A percentile compares a stretch with the other conserved stretches of the same genome.
Conservation (phyloP, 208 protist species). For the Lotmaria passim region DNA sequence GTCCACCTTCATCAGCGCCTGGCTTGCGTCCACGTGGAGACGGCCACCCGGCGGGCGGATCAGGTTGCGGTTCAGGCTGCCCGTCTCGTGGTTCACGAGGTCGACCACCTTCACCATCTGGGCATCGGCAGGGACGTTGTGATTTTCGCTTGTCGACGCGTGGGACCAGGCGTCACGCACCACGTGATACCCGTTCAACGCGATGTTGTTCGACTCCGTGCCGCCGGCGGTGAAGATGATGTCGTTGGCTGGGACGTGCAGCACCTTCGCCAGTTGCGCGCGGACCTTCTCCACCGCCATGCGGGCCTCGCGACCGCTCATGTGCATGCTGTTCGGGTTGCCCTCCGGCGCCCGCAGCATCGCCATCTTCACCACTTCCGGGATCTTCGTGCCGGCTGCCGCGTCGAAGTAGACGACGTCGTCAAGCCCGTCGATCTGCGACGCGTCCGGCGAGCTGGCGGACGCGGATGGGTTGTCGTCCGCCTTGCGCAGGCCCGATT, state of each 20-base stretch:
- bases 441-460: not conserved
- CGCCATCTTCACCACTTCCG: constrained; percentile 48
- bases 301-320: constrained; percentile 68
- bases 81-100: constrained; percentile 84
- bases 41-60: constrained; percentile 54
- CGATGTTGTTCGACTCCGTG: constrained; percentile 86
- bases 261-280: constrained; percentile 44
- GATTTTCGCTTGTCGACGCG: constrained; percentile 52
- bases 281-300: constrained; percentile 80
- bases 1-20: constrained; percentile 73
- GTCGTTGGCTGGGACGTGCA: constrained; percentile 67
- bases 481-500: constrained; percentile 38
- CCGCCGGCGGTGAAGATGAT: constrained; percentile 85
- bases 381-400: constrained; percentile 69
- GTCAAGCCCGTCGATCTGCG: constrained; percentile 17
- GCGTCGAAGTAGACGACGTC: constrained; percentile 76
- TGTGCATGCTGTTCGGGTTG: constrained; percentile 83
- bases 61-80: constrained; percentile 55
- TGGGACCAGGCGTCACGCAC: constrained; percentile 75
- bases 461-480: constrained; percentile 18
- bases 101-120: constrained; percentile 62
- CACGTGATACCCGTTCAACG: constrained; percentile 77
- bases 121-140: constrained; percentile 20
- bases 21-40: constrained; percentile 78
- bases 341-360: constrained; percentile 70